These are phyloP conservation scores for Xylariales sp. DNA, from an alignment of 2,329 filamentous ascomycete species.

Conservation along the genomic window DNA sequence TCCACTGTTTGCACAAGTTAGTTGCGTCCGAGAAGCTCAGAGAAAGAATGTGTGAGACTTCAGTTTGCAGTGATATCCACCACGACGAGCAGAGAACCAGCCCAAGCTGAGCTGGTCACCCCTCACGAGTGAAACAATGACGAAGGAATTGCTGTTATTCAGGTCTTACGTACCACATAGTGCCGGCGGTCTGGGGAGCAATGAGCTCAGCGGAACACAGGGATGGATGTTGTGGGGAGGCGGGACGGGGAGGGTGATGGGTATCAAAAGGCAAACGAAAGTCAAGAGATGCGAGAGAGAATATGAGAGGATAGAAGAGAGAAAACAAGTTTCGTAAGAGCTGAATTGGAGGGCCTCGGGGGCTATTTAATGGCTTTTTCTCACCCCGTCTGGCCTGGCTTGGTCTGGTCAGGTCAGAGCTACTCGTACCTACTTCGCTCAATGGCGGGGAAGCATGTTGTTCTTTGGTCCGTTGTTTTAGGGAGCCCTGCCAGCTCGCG, in stretches of 20 bases:
- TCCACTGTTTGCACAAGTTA: conserved; percentile 54
- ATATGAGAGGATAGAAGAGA: background rate
- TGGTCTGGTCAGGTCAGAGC: background rate
- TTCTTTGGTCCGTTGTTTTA: too few species aligned
- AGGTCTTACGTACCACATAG: conserved; percentile 27
- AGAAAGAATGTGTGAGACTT: too few species aligned
- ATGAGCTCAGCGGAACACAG: background rate
- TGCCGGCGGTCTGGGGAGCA: conserved; percentile 11
- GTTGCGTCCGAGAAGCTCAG: too few species aligned
- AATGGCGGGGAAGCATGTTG: too few species aligned
- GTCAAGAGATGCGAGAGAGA: background rate
- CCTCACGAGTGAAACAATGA: conserved; percentile 6
- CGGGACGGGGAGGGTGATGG: too few species aligned
- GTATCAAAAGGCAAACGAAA: conserved; percentile 8
- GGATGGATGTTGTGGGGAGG: background rate
- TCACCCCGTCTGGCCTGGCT: background rate
- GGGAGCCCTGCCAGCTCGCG: too few species aligned
- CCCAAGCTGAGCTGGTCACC: too few species aligned
- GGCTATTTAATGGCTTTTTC: background rate
- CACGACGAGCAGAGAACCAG: too few species aligned
- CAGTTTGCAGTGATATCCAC: too few species aligned
- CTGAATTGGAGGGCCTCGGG: background rate
- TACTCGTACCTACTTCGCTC: too few species aligned
- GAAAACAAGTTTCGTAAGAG: background rate
- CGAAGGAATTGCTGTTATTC: conserved; percentile 7